A percentile compares a stretch with the other conserved stretches of the same genome.
Evolutionary conservation across 108 stramenopile genomes (phyloP).

Genomic region (Cyclotella sp.): DNA sequence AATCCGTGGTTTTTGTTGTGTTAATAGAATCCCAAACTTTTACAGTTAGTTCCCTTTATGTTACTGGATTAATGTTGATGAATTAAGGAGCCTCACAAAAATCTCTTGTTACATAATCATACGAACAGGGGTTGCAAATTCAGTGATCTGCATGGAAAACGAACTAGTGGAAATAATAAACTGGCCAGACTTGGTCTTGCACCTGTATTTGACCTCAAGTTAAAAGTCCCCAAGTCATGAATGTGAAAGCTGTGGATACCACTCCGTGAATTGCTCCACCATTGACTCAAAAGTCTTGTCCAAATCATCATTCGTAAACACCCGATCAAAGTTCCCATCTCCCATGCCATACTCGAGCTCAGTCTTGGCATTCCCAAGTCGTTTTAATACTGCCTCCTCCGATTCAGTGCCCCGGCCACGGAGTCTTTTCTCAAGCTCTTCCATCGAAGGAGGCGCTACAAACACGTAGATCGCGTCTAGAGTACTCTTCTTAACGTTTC

Average conservation of each 20-base stretch:
- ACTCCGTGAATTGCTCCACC: conserved; percentile 61
- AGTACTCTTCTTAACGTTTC: conserved; percentile 65
- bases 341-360: conserved; percentile 91
- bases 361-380: conserved; percentile 85
- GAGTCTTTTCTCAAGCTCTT: conserved; percentile 85
- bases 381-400: conserved; percentile 81
- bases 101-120: too few species aligned
- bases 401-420: conserved; percentile 92
- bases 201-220: background rate
- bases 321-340: conserved; percentile 68
- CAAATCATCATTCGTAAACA: conserved; percentile 66
- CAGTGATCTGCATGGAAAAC: too few species aligned
- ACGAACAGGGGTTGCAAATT: too few species aligned
- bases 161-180: too few species aligned
- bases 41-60: too few species aligned
- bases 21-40: background rate
- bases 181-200: too few species aligned
- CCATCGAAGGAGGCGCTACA: conserved; percentile 94
- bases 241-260: conserved; percentile 55
- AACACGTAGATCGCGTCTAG: conserved; percentile 77
- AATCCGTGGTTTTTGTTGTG: background rate
- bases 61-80: too few species aligned
- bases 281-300: conserved; percentile 67
- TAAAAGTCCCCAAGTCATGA: background rate
- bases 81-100: too few species aligned